Conservation (phyloP, 2,329 filamentous ascomycete species). For the Ceratocystis smalleyi region DNA sequence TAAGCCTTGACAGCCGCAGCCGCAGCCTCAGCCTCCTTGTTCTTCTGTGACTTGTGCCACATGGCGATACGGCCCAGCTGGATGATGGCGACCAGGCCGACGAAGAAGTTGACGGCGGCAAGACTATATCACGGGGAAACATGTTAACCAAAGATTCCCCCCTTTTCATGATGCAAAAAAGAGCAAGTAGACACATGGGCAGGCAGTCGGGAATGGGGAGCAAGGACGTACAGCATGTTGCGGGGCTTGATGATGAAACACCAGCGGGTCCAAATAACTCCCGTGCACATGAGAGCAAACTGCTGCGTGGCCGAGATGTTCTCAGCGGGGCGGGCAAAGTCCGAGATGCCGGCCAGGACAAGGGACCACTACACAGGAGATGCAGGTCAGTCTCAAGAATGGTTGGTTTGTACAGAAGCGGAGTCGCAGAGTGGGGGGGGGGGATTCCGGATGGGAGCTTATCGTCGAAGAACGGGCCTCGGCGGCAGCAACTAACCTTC, state of each 20-base stretch:
- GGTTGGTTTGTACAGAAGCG: background rate
- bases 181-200: too few species aligned
- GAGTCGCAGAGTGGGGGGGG: background rate
- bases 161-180: too few species aligned
- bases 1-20: slow-evolving; percentile 20
- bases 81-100: slow-evolving; percentile 70
- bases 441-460: background rate
- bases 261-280: slow-evolving; percentile 96
- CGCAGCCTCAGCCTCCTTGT: slow-evolving; percentile 21
- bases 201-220: background rate
- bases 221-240: slow-evolving; percentile 60
- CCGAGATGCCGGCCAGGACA: slow-evolving; percentile 79
- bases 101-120: slow-evolving; percentile 95
- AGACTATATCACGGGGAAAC: slow-evolving; percentile 36
- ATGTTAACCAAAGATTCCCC: slow-evolving; percentile 4
- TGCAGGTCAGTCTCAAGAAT: background rate
- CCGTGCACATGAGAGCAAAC: slow-evolving; percentile 73
- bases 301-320: slow-evolving; percentile 92
- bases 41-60: slow-evolving; percentile 42
- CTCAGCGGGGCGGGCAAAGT: slow-evolving; percentile 80
- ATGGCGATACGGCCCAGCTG: slow-evolving; percentile 65
- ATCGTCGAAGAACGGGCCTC: background rate
- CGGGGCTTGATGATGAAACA: slow-evolving; percentile 91
- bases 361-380: slow-evolving; percentile 55
- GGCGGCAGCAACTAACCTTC: slow-evolving; percentile 36